Conservation (phyloP, 805 yeast genomes). For the Starmerella sirachaensis region DNA sequence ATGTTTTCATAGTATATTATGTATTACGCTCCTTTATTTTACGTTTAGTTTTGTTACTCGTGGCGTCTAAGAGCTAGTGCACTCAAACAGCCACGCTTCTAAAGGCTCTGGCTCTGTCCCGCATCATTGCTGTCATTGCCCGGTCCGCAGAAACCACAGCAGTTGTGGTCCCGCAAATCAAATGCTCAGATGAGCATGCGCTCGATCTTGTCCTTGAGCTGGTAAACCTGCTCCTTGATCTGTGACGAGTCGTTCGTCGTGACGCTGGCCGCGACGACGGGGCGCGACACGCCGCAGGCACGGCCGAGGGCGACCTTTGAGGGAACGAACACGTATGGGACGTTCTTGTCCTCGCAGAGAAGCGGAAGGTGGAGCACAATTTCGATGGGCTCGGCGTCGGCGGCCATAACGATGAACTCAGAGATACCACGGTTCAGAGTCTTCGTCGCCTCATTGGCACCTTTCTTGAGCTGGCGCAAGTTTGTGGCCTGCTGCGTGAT, state of each 20-base stretch:
- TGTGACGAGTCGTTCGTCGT: constrained; percentile 98
- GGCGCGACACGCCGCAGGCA: constrained; percentile 99
- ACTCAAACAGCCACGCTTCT: too few species aligned
- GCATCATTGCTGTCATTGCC: constrained; percentile 24
- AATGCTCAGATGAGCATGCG: constrained; percentile 67
- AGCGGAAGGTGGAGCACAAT: constrained; percentile 93
- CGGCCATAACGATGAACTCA: constrained; percentile 99
- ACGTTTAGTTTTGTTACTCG: too few species aligned
- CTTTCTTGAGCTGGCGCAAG: constrained; percentile 97
- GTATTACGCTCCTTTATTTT: too few species aligned
- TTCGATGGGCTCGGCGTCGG: constrained; percentile 98
- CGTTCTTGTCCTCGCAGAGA: constrained; percentile 98
- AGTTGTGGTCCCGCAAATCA: too few species aligned
- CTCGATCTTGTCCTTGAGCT: constrained; percentile 98
- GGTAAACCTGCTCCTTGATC: constrained; percentile 91
- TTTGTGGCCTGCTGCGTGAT: constrained; percentile 96
- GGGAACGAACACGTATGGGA: constrained; percentile 97
- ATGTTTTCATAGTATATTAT: too few species aligned
- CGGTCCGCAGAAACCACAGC: too few species aligned
- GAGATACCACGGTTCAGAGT: constrained; percentile 98
- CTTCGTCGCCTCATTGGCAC: constrained; percentile 99
- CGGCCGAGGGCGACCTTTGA: constrained; percentile 98
- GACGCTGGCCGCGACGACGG: constrained; percentile 96
- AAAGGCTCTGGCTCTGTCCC: constrained; percentile 24
- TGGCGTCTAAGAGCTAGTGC: too few species aligned